phyloP scores from a whole-genome alignment of 352 stramenopile species.

The Pythium sukuiense region DNA sequence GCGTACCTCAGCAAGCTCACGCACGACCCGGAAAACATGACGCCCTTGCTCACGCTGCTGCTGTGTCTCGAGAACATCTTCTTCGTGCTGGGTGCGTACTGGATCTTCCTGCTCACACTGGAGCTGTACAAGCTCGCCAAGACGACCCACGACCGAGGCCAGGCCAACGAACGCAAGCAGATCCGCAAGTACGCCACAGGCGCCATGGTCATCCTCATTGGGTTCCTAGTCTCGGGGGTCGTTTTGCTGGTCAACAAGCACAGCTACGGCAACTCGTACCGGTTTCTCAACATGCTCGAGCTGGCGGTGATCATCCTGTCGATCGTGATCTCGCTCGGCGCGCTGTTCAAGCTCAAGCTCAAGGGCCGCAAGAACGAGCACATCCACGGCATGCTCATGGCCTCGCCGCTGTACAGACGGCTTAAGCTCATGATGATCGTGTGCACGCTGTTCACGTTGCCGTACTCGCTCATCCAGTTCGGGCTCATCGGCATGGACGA shows the following conservation, averaged over 20 bases:
- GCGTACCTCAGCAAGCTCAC: conserved; percentile 66
- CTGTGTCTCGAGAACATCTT: conserved; percentile 62
- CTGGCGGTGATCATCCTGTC: conserved; percentile 46
- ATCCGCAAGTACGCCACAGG: conserved; percentile 50
- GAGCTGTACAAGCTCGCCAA: conserved; percentile 68
- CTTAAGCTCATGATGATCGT: conserved; percentile 70
- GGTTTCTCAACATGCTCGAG: conserved; percentile 58
- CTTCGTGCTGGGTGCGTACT: conserved; percentile 66
- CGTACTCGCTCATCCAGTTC: conserved; percentile 61
- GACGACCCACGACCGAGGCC: conserved; percentile 52
- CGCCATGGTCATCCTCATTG: conserved; percentile 32
- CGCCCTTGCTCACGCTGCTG: conserved; percentile 41
- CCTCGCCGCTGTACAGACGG: conserved; percentile 62
- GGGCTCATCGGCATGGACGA: conserved; percentile 41
- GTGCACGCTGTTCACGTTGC: conserved; percentile 61
- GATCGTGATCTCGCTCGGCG: conserved; percentile 42
- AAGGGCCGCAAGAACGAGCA: conserved; percentile 67
- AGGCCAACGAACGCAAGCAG: conserved; percentile 43
- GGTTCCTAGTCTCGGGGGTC: conserved; percentile 38
- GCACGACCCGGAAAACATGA: conserved; percentile 41
- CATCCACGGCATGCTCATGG: conserved; percentile 64
- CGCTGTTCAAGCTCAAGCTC: conserved; percentile 42
- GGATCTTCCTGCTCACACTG: conserved; percentile 55
- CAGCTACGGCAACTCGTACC: conserved; percentile 52
- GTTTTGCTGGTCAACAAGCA: conserved; percentile 45